Conservation (phyloP, 352 stramenopile species). For the Phytophthora podocarpi region DNA sequence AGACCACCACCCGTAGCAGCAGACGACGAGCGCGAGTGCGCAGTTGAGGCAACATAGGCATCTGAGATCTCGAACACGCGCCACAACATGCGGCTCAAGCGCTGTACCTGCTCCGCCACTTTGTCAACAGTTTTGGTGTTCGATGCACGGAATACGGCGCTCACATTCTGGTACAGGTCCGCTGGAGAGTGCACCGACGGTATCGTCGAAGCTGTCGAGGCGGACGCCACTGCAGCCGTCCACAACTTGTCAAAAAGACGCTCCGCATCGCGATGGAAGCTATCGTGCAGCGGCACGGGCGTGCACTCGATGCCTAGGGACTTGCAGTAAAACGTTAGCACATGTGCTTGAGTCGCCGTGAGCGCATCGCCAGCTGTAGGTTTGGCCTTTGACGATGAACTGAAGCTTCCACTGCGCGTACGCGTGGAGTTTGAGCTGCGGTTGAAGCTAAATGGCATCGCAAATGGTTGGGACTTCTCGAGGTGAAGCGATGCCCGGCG, state of each 20-base stretch:
- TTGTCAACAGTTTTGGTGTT: slow-evolving; percentile 34
- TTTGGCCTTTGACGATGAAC: slow-evolving; percentile 38
- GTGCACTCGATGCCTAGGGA: slow-evolving; percentile 74
- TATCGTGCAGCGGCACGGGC: slow-evolving; percentile 69
- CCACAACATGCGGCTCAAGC: slow-evolving; percentile 71
- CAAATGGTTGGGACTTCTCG: slow-evolving; percentile 74
- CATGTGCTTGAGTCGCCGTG: slow-evolving; percentile 65
- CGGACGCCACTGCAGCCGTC: slow-evolving; percentile 32
- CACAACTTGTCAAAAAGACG: slow-evolving; percentile 86
- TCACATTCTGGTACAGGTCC: slow-evolving; percentile 42
- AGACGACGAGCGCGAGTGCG: slow-evolving; percentile 55
- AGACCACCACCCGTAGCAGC: slow-evolving; percentile 26
- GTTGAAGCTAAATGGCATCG: slow-evolving; percentile 47
- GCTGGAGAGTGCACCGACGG: slow-evolving; percentile 34
- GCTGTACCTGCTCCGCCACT: slow-evolving; percentile 59
- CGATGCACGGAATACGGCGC: slow-evolving; percentile 40
- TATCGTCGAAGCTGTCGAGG: slow-evolving; percentile 22
- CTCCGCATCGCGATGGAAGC: slow-evolving; percentile 83
- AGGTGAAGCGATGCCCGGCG: slow-evolving; percentile 61
- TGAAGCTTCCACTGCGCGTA: slow-evolving; percentile 31
- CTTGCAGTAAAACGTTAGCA: slow-evolving; percentile 86
- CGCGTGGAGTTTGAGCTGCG: slow-evolving; percentile 31
- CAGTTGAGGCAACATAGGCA: slow-evolving; percentile 82
- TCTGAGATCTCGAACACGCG: slow-evolving; percentile 88
- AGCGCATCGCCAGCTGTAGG: slow-evolving; percentile 39